These are phyloP conservation scores for Saccharomyces hybrid DNA, from an alignment of 1,139 yeast species.

Conservation along the genomic window DNA sequence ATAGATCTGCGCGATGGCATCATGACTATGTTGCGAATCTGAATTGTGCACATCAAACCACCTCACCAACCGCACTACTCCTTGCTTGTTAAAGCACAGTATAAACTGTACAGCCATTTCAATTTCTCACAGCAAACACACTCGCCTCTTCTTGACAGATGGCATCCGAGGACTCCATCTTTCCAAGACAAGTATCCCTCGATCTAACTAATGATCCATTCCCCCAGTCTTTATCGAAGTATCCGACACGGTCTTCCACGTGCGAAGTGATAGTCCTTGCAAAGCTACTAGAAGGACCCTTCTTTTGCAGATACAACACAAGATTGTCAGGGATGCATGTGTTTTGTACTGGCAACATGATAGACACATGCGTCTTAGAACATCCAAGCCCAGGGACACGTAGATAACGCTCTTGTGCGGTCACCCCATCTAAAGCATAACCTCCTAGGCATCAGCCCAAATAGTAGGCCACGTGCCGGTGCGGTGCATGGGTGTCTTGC, in stretches of 20 bases:
- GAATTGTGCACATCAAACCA: conserved; percentile 47
- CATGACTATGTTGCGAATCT: conserved; percentile 21
- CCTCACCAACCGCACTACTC: conserved; percentile 79
- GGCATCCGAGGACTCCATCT: not conserved
- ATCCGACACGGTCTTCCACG: not conserved
- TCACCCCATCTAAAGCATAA: not conserved
- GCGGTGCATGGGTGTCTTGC: not conserved
- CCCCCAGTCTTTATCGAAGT: not conserved
- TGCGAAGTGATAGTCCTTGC: not conserved
- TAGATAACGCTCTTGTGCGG: not conserved
- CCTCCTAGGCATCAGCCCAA: not conserved
- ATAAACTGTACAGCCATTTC: conserved; percentile 73
- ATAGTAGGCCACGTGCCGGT: not conserved
- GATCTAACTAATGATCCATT: not conserved
- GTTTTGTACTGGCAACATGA: not conserved
- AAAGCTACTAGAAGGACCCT: not conserved
- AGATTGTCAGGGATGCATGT: not conserved
- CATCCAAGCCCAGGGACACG: not conserved
- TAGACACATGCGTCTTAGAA: not conserved
- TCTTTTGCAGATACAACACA: not conserved
- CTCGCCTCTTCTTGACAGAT: not conserved
- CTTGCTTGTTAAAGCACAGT: conserved; percentile 81
- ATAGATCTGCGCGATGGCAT: conserved; percentile 47
- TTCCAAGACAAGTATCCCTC: not conserved
- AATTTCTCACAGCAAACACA: not conserved